phyloP scores from a whole-genome alignment of 108 stramenopile species.

The Pseudonitzschia multiseries region DNA sequence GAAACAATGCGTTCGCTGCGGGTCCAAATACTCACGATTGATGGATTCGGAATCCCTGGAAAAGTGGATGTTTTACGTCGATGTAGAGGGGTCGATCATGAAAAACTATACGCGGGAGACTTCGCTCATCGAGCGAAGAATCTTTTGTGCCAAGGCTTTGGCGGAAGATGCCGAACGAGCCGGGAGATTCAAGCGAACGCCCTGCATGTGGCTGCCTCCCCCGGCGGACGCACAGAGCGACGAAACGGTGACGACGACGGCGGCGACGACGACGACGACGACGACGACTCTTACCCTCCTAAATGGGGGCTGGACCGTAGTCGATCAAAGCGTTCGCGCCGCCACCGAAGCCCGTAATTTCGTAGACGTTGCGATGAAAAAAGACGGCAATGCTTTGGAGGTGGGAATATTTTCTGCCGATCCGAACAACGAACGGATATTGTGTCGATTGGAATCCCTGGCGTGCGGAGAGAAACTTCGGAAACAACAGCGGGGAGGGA shows the following conservation, averaged over 20 bases:
- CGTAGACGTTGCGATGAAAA: slow-evolving; percentile 25
- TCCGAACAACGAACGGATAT: slow-evolving; percentile 72
- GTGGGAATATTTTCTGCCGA: slow-evolving; percentile 29
- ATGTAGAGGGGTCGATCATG: background rate
- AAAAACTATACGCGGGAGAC: background rate
- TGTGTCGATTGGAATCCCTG: slow-evolving; percentile 11
- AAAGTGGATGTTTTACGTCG: slow-evolving; percentile 1
- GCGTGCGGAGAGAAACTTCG: slow-evolving; percentile 2
- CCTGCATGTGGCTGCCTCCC: slow-evolving; percentile 49
- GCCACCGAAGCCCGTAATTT: slow-evolving; percentile 71
- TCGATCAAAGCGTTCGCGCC: slow-evolving; percentile 63
- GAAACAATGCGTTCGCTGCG: slow-evolving; percentile 12
- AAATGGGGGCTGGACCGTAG: slow-evolving; percentile 86
- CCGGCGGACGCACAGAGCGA: slow-evolving; percentile 6
- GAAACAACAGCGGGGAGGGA: slow-evolving; percentile 18
- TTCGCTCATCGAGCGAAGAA: slow-evolving; percentile 22
- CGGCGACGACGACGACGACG: background rate
- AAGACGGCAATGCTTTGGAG: background rate
- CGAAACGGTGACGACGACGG: background rate
- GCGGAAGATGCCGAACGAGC: slow-evolving; percentile 57
- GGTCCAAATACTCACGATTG: slow-evolving; percentile 2
- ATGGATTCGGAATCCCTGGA: slow-evolving; percentile 11
- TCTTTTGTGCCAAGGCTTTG: slow-evolving; percentile 47
- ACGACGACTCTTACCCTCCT: slow-evolving; percentile 39
- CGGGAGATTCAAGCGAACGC: slow-evolving; percentile 76